Conservation (phyloP, 345 rosid genomes). For the Trapa bicornis region DNA sequence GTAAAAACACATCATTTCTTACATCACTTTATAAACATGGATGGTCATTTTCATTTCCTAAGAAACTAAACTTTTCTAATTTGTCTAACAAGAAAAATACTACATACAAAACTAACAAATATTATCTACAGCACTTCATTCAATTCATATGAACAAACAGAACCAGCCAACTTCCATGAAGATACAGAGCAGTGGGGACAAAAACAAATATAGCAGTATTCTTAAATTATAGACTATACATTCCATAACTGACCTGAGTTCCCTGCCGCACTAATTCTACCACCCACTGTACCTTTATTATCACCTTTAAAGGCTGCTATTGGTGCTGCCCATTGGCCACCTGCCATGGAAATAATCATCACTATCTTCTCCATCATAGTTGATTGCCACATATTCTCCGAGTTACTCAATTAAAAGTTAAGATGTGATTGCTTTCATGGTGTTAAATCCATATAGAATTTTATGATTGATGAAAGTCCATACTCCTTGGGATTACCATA, state of each 20-base stretch:
- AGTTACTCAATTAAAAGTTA: background rate
- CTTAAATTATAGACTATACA: background rate
- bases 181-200: no score
- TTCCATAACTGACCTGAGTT: background rate
- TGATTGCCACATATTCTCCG: background rate
- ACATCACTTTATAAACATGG: no score
- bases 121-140: background rate
- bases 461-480: background rate
- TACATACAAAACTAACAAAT: background rate
- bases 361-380: background rate
- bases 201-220: background rate
- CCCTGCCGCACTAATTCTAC: background rate
- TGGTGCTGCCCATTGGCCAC: slow-evolving; percentile 6
- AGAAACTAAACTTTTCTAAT: background rate
- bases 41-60: no score
- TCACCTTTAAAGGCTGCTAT: slow-evolving; percentile 2
- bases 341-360: background rate
- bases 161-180: background rate
- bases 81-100: background rate
- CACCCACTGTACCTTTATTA: background rate
- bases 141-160: background rate
- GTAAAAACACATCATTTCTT: no score
- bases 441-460: background rate
- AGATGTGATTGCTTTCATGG: background rate
- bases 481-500: background rate